phyloP scores from a whole-genome alignment of 148 eudicot genomes.

The Simmondsia chinensis region DNA sequence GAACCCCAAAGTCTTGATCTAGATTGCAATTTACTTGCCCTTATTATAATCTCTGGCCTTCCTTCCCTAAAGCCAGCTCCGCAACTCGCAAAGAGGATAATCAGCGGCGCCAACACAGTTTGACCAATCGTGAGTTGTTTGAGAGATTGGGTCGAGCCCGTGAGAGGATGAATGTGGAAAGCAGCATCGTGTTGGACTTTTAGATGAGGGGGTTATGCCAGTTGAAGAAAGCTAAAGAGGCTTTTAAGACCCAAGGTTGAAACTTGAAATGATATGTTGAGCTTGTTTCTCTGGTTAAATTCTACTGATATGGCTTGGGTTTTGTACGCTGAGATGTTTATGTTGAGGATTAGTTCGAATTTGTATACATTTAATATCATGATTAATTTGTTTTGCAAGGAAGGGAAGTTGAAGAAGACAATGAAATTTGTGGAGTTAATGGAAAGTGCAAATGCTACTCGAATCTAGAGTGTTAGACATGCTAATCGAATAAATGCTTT shows the following conservation, averaged over 20 bases:
- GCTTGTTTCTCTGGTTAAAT: constrained; percentile 38
- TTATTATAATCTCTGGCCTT: constrained; percentile 28
- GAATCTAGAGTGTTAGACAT: too few relatives aligned
- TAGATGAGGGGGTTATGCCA: constrained; percentile 43
- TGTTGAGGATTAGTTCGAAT: constrained; percentile 36
- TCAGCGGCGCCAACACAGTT: constrained; percentile 8
- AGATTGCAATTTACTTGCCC: constrained; percentile 30
- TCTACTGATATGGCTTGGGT: constrained; percentile 39
- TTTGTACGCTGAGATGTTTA: constrained; percentile 72
- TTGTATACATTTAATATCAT: constrained; percentile 63
- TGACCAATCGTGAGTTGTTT: constrained; percentile 14
- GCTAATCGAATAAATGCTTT: too few relatives aligned
- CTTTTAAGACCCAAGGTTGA: constrained; percentile 36
- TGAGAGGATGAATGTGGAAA: constrained; percentile 16
- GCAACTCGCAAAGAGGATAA: constrained; percentile 19
- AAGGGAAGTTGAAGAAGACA: constrained; percentile 65
- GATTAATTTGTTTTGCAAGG: constrained; percentile 66
- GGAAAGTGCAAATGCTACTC: too few relatives aligned
- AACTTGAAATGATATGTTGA: constrained; percentile 56
- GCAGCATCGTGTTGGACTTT: constrained; percentile 35
- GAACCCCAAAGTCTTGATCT: constrained; percentile 12
- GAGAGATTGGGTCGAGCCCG: constrained; percentile 28
- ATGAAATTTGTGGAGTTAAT: constrained; percentile 46
- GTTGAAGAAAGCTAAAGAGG: constrained; percentile 38
- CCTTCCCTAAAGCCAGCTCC: constrained; percentile 32